Evolutionary conservation across 768 basidiomycete species (phyloP).

Genomic region (Coprinopsis sp.): DNA sequence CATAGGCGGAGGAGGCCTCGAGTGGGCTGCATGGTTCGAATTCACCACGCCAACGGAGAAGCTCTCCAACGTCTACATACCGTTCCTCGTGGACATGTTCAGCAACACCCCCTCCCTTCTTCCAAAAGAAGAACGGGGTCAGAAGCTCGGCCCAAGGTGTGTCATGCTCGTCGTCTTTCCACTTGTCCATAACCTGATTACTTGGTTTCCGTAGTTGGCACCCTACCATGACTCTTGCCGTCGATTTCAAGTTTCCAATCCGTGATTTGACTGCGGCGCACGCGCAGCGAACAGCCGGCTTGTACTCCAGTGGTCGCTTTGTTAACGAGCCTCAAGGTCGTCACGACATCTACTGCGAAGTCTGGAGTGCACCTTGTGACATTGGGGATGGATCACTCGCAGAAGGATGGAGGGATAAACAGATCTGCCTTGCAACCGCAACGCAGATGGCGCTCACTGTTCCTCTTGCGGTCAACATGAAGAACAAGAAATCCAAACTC

Average conservation of each 20-base stretch:
- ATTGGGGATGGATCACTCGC: conserved; percentile 39
- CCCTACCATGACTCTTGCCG: conserved; percentile 54
- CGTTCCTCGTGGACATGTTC: conserved; percentile 56
- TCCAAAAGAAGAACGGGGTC: conserved; percentile 37
- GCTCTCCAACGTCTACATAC: conserved; percentile 44
- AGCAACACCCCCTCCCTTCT: conserved; percentile 42
- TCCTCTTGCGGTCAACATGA: conserved; percentile 3
- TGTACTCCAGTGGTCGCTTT: conserved; percentile 52
- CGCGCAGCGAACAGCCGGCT: conserved; percentile 50
- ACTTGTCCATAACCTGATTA: not conserved
- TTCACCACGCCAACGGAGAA: conserved; percentile 37
- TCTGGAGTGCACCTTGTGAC: conserved; percentile 62
- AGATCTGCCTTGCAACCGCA: conserved; percentile 58
- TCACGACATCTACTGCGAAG: conserved; percentile 55
- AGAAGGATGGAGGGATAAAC: conserved; percentile 55
- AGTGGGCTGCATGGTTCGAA: conserved; percentile 58
- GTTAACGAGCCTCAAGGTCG: conserved; percentile 49
- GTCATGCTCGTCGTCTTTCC: not conserved
- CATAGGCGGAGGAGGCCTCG: conserved; percentile 48
- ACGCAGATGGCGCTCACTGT: conserved; percentile 52
- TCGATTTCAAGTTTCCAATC: conserved; percentile 63
- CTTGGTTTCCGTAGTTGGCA: conserved; percentile 44
- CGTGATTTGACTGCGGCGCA: conserved; percentile 30
- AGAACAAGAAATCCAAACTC: conserved; percentile 7
- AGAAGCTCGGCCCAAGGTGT: conserved; percentile 31